These are phyloP conservation scores for Aphanomyces invadans DNA, from an alignment of 352 stramenopile genomes.

Conservation along the genomic window DNA sequence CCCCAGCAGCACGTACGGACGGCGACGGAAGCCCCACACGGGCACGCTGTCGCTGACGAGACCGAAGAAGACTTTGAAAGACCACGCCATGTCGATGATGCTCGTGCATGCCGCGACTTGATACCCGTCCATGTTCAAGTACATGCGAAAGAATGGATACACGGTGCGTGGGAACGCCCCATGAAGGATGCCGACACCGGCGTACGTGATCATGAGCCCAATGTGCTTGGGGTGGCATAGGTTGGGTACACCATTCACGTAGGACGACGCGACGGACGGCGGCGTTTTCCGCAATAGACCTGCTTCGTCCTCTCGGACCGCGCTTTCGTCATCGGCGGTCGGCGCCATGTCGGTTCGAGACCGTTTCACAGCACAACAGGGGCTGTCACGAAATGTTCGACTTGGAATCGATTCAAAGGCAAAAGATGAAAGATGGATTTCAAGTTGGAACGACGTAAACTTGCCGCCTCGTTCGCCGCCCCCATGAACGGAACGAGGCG, in stretches of 20 bases:
- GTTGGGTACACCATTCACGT: slow-evolving; percentile 28
- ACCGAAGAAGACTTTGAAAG: slow-evolving; percentile 55
- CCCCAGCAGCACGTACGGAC: slow-evolving; percentile 51
- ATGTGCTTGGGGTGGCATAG: slow-evolving; percentile 42
- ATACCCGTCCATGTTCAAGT: slow-evolving; percentile 46
- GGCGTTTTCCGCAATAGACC: background rate
- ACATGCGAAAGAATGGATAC: slow-evolving; percentile 50
- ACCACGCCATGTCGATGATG: slow-evolving; percentile 46
- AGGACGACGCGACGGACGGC: background rate
- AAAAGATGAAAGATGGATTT: no score
- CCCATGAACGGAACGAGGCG: no score
- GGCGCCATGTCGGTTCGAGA: background rate
- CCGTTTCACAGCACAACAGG: background rate
- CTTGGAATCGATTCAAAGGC: no score
- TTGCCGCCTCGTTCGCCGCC: no score
- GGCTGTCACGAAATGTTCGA: no score
- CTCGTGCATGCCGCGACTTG: slow-evolving; percentile 36
- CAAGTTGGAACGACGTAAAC: no score
- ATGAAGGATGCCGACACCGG: slow-evolving; percentile 43
- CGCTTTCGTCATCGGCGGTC: background rate
- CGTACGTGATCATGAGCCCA: slow-evolving; percentile 49
- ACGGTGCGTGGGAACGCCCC: slow-evolving; percentile 40
- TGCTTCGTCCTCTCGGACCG: background rate
- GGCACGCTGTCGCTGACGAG: slow-evolving; percentile 59
- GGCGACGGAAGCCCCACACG: slow-evolving; percentile 40